phyloP scores from a whole-genome alignment of 108 stramenopile genomes.

The Conticribra weissflogii region DNA sequence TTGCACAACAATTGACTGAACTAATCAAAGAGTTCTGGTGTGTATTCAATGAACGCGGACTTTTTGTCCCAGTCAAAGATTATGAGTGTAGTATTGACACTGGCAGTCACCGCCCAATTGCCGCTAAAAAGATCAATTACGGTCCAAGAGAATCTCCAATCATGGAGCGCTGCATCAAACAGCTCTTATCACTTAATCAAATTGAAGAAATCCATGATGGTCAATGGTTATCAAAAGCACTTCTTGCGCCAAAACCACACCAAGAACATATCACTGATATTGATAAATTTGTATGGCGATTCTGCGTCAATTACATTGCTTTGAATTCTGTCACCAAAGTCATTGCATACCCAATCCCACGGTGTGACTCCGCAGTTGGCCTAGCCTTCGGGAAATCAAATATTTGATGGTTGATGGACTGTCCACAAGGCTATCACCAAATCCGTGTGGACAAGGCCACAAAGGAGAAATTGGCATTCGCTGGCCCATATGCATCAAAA shows the following conservation, averaged over 20 bases:
- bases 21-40: background rate
- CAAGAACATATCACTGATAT: background rate
- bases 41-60: background rate
- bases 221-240: background rate
- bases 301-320: background rate
- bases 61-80: background rate
- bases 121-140: background rate
- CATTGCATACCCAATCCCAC: background rate
- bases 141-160: background rate
- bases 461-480: background rate
- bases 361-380: background rate
- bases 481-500: background rate
- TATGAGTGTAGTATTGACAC: background rate
- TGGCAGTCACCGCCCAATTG: background rate
- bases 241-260: background rate
- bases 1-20: background rate
- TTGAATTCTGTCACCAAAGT: background rate
- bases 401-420: background rate
- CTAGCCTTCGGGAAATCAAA: background rate
- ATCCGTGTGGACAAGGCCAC: background rate
- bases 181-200: background rate
- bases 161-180: background rate
- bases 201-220: constrained; percentile 2
- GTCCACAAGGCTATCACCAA: background rate
- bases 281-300: background rate